phyloP scores from a whole-genome alignment of 805 yeast species.

The Kuraishia borneana region DNA sequence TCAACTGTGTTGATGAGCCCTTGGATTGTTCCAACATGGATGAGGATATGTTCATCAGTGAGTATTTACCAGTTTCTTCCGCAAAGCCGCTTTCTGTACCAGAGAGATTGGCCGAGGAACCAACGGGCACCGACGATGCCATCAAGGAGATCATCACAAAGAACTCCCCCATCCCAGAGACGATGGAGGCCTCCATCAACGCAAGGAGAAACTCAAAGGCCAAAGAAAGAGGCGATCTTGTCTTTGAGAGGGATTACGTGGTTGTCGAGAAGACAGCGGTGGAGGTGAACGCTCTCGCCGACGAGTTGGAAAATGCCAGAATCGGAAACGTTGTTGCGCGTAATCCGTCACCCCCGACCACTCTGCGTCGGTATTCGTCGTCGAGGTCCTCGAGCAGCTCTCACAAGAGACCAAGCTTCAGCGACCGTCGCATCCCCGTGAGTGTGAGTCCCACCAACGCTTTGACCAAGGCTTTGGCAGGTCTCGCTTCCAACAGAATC shows the following conservation, averaged over 20 bases:
- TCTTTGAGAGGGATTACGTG: conserved; percentile 77
- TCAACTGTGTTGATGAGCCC: conserved; percentile 42
- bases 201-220: conserved; percentile 2
- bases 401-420: conserved; percentile 49
- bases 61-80: conserved; percentile 33
- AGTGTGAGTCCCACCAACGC: conserved; percentile 81
- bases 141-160: conserved; percentile 31
- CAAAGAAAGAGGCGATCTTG: conserved; percentile 24
- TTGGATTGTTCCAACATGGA: conserved; percentile 59
- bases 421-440: conserved; percentile 54
- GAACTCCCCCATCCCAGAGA: conserved; percentile 31
- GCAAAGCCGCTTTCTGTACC: conserved; percentile 3
- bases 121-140: conserved; percentile 25
- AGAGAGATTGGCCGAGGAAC: conserved; percentile 4
- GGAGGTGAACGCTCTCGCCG: conserved; percentile 92
- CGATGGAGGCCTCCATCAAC: conserved; percentile 6
- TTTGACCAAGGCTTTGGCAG: conserved; percentile 65
- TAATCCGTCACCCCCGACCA: conserved; percentile 1
- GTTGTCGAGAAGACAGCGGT: conserved; percentile 92
- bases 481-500: conserved; percentile 76
- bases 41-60: conserved; percentile 77
- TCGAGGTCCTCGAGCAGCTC: conserved; percentile 34
- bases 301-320: conserved; percentile 67
- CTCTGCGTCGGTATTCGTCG: conserved; percentile 16
- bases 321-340: conserved; percentile 24